Conservation (phyloP, 495 filamentous ascomycete genomes). For the Rusavskia elegans region DNA sequence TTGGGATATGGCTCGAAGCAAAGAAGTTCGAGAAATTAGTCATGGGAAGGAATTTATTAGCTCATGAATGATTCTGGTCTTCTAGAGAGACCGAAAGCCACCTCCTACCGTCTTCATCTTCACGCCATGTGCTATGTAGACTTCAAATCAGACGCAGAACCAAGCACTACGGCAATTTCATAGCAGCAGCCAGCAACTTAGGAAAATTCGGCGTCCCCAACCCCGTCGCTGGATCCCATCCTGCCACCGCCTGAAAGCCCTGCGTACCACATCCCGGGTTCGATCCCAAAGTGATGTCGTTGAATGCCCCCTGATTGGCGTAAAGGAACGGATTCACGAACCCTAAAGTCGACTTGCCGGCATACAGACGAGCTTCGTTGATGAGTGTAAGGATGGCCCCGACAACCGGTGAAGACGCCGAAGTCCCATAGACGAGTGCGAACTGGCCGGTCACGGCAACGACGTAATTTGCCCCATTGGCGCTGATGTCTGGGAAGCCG, state of each 20-base stretch:
- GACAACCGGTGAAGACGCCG: conserved; percentile 40
- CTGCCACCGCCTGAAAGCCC: conserved; percentile 35
- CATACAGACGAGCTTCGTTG: conserved; percentile 43
- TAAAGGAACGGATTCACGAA: conserved; percentile 49
- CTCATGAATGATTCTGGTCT: no score
- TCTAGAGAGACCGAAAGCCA: no score
- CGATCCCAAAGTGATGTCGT: conserved; percentile 42
- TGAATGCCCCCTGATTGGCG: conserved; percentile 40
- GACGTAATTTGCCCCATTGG: conserved; percentile 42
- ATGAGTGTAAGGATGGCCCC: conserved; percentile 42
- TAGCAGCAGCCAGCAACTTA: conserved; percentile 29
- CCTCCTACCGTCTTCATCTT: no score
- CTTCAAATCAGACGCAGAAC: not conserved
- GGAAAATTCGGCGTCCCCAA: conserved; percentile 41
- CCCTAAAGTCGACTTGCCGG: conserved; percentile 39
- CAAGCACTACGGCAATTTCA: conserved; percentile 11
- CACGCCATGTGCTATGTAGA: not conserved
- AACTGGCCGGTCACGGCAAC: conserved; percentile 27
- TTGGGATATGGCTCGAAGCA: no score
- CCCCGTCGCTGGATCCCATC: conserved; percentile 52
- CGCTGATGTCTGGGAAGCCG: conserved; percentile 49
- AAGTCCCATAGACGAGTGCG: conserved; percentile 35
- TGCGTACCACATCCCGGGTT: conserved; percentile 42
- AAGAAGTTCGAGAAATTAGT: no score
- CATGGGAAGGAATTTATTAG: no score